Evolutionary conservation across 352 stramenopile species (phyloP).

Genomic region (Globisporangium rhizosaccharum): DNA sequence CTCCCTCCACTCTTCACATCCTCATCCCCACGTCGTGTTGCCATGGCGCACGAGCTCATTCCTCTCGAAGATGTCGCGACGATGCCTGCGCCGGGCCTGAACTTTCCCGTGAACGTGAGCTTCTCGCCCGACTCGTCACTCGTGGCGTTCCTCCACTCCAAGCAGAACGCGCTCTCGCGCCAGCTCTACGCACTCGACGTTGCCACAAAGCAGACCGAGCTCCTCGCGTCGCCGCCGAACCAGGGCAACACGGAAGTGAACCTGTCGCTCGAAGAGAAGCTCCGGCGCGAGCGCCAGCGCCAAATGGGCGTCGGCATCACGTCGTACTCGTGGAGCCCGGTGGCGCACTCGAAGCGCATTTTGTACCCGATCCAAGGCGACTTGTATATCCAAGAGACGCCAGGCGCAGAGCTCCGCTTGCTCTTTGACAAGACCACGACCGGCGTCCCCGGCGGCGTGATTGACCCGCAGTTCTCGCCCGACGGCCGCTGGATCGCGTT

Average conservation of each 20-base stretch:
- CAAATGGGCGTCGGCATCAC: conserved; percentile 92
- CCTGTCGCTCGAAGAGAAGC: conserved; percentile 87
- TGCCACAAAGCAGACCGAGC: conserved; percentile 33
- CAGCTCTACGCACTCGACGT: conserved; percentile 86
- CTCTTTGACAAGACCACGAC: conserved; percentile 87
- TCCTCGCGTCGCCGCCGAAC: conserved; percentile 64
- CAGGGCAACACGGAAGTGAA: conserved; percentile 83
- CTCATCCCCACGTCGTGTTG: too few species aligned
- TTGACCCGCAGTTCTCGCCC: conserved; percentile 93
- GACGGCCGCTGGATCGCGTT: conserved; percentile 93
- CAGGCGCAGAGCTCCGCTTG: conserved; percentile 57
- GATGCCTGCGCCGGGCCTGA: conserved; percentile 83
- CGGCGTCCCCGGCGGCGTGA: conserved; percentile 63
- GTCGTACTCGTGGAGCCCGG: conserved; percentile 82
- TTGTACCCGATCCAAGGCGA: conserved; percentile 91
- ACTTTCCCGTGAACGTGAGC: conserved; percentile 68
- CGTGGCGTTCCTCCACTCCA: conserved; percentile 85
- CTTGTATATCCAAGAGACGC: conserved; percentile 91
- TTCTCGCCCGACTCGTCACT: conserved; percentile 82
- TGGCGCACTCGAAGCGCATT: conserved; percentile 55
- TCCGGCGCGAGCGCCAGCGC: conserved; percentile 86
- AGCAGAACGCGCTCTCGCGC: conserved; percentile 69
- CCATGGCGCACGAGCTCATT: conserved; percentile 40
- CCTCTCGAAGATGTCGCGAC: conserved; percentile 83
- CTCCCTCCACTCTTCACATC: not conserved